Conservation (phyloP, 148 eudicot genomes). For the Rhododendron simsii region DNA sequence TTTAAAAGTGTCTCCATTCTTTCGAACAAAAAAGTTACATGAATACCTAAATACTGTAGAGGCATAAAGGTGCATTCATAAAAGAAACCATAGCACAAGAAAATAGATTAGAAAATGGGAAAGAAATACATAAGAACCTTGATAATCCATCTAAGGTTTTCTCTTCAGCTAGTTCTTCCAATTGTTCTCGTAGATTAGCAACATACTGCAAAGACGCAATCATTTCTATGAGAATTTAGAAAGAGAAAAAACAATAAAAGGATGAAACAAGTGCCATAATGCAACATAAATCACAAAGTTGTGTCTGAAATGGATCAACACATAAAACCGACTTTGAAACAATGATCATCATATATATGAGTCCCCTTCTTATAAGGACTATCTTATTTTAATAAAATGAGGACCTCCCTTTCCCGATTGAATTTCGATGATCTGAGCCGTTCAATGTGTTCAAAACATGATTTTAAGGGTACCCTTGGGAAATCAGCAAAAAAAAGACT, state of each 20-base stretch:
- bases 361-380: no score
- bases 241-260: background rate
- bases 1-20: background rate
- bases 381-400: no score
- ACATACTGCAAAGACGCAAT: constrained; percentile 17
- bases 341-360: no score
- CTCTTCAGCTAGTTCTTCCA: constrained; percentile 18
- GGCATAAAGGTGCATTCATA: background rate
- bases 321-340: no score
- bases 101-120: no score
- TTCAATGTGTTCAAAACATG: no score
- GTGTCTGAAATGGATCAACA: no score
- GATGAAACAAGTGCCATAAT: background rate
- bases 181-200: constrained; percentile 23
- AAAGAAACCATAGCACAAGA: background rate
- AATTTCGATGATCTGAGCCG: no score
- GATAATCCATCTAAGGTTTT: constrained; percentile 21
- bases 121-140: constrained; percentile 2
- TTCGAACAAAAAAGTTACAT: background rate
- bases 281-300: no score
- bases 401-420: no score
- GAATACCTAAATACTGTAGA: background rate
- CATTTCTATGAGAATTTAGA: background rate
- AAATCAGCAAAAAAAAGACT: no score
- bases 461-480: no score